Evolutionary conservation across 2,329 filamentous ascomycete species (phyloP).

Genomic region (Monilinia polystroma): DNA sequence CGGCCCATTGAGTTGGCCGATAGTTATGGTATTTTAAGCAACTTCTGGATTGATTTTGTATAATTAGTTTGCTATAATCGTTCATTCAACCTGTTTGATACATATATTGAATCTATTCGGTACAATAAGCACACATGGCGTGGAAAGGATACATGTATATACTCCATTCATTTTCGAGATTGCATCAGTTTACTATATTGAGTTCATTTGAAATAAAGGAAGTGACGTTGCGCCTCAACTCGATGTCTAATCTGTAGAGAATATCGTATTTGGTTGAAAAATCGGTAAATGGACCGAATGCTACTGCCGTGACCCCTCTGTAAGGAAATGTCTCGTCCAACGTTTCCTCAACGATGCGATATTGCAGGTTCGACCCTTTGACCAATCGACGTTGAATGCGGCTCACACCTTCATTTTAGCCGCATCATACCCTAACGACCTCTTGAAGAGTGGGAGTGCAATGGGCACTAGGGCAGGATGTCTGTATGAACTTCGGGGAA

Average conservation of each 20-base stretch:
- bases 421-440: slow-evolving; percentile 18
- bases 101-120: not conserved
- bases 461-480: not conserved
- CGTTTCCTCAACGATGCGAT: not conserved
- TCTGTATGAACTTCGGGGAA: not conserved
- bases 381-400: slow-evolving; percentile 15
- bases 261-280: not conserved
- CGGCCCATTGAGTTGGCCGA: not conserved
- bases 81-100: not conserved
- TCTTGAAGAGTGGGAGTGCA: slow-evolving; percentile 1
- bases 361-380: not conserved
- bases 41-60: not conserved
- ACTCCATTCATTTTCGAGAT: too few species aligned
- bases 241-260: not conserved
- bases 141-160: too few species aligned
- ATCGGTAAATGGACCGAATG: slow-evolving; percentile 14
- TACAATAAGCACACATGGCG: not conserved
- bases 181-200: not conserved
- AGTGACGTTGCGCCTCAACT: not conserved
- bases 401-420: slow-evolving; percentile 19
- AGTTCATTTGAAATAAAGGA: not conserved
- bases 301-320: slow-evolving; percentile 14
- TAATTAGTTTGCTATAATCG: not conserved
- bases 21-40: not conserved
- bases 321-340: slow-evolving; percentile 13